These are phyloP conservation scores for Cylindrodendrum hubeiense DNA, from an alignment of 2,329 filamentous ascomycete genomes.

Conservation along the genomic window DNA sequence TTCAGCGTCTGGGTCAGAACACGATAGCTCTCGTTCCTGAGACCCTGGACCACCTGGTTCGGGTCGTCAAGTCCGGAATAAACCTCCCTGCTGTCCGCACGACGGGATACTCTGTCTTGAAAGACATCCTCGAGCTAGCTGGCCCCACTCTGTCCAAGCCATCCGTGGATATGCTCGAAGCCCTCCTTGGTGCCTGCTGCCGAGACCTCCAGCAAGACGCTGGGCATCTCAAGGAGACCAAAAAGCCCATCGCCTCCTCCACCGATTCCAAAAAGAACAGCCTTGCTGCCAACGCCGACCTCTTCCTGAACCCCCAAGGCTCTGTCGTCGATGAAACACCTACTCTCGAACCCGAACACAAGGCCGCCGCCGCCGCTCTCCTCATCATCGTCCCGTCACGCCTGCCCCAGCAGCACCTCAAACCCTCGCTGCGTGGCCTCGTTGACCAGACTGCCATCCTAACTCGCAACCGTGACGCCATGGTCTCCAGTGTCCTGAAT, in stretches of 20 bases:
- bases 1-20: constrained; percentile 68
- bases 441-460: constrained; percentile 87
- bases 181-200: constrained; percentile 77
- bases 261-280: constrained; percentile 55
- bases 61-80: constrained; percentile 74
- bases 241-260: constrained; percentile 47
- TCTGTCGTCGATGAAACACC: constrained; percentile 47
- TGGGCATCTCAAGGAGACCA: constrained; percentile 58
- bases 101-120: constrained; percentile 70
- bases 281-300: constrained; percentile 74
- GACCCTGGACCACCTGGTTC: constrained; percentile 77
- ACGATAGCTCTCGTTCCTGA: constrained; percentile 72
- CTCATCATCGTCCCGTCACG: constrained; percentile 72
- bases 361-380: constrained; percentile 69
- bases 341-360: constrained; percentile 60
- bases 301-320: constrained; percentile 68
- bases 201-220: constrained; percentile 74
- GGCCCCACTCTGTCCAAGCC: constrained; percentile 77
- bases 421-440: constrained; percentile 78
- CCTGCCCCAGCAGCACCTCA: constrained; percentile 75
- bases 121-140: constrained; percentile 68
- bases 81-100: constrained; percentile 67
- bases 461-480: constrained; percentile 74
- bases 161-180: constrained; percentile 71
- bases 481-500: constrained; percentile 86